These are phyloP conservation scores for Wallacemonas sp. DNA, from an alignment of 208 protist species.

Conservation along the genomic window DNA sequence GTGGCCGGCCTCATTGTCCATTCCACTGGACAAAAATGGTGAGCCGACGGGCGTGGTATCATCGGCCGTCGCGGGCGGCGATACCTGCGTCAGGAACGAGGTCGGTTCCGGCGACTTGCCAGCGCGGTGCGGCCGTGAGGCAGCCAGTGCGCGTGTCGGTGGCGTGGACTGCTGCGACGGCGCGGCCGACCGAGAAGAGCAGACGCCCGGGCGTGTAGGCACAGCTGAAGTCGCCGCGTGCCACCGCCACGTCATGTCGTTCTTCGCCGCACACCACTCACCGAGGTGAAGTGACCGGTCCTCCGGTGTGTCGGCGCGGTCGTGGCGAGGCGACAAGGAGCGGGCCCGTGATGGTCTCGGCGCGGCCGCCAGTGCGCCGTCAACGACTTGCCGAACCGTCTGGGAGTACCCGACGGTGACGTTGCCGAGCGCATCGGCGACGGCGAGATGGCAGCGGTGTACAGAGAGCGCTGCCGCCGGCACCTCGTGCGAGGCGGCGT, in stretches of 20 bases:
- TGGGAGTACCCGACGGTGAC: background rate
- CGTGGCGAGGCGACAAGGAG: no score
- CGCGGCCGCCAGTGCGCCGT: background rate
- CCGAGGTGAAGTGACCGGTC: conserved; percentile 7
- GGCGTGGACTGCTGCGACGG: background rate
- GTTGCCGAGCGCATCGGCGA: background rate
- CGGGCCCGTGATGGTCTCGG: no score
- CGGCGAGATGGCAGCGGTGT: background rate
- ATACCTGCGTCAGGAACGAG: background rate
- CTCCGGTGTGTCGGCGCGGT: background rate
- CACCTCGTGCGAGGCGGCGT: no score
- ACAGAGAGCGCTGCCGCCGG: no score
- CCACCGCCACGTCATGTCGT: conserved; percentile 9
- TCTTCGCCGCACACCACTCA: conserved; percentile 8
- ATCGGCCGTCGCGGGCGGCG: no score
- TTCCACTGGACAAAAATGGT: no score
- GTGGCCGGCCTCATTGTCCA: no score
- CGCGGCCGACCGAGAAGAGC: background rate
- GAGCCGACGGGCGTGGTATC: no score
- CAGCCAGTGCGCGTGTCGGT: no score
- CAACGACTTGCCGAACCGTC: background rate
- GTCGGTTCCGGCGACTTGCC: no score
- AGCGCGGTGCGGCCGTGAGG: no score
- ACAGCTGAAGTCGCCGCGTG: background rate
- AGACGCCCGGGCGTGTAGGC: background rate